Base-by-base conservation (phyloP, 805 yeast species). In the Ogataea trehaloabstinens region DNA sequence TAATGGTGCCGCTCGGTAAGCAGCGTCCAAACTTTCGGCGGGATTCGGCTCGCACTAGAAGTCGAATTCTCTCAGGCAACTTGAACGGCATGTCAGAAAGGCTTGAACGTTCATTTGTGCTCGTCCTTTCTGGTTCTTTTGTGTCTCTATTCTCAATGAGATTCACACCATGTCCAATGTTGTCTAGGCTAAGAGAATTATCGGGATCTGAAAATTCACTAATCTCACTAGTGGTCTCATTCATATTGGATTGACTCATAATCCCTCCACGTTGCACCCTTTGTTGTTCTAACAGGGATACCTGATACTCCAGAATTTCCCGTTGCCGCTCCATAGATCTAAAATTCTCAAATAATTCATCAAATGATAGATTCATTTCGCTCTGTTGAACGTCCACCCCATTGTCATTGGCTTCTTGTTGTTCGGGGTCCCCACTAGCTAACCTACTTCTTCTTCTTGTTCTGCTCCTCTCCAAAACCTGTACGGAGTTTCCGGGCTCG, bases 1-100 rank as follows among this genome's bases (percentile, higher is more conserved):
- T 37, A 11, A 44, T 31, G 18, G 48, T 37, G 7, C 60, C 60
- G 38, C 56, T 53, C 1, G 58, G 47, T 40, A 52, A 42, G 19
- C 27, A 16, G n/a, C 32, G 36, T 5, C 60, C 60, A 35, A 34
- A 55, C 33, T 45, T 55, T 19, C 38, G 19, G 3, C 35, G 43
- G 10, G 47, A 44, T 19, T 35, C 47, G n/a, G 30, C 28, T 10
- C 35, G 38, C 8, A 45, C 37, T 37, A 20, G 28, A 29, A 20
- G 10, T 19, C 15, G 19, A 19, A 36, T 27, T 16, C 24, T 12
- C 12, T 28, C 25, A 5, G 40, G 30, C 10, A 35, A 19, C 3
- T 40, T 35, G 16, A 32, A 18, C 11, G 19, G 21, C 13, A 30
- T 15, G 33, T 27, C 25, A 10, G 25, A 10, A 10, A 10, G 25